Percentiles rank a stretch among this genome's conserved stretches.
phyloP scores from a whole-genome alignment of 345 rosid genomes.

The Aquilaria sinensis region DNA sequence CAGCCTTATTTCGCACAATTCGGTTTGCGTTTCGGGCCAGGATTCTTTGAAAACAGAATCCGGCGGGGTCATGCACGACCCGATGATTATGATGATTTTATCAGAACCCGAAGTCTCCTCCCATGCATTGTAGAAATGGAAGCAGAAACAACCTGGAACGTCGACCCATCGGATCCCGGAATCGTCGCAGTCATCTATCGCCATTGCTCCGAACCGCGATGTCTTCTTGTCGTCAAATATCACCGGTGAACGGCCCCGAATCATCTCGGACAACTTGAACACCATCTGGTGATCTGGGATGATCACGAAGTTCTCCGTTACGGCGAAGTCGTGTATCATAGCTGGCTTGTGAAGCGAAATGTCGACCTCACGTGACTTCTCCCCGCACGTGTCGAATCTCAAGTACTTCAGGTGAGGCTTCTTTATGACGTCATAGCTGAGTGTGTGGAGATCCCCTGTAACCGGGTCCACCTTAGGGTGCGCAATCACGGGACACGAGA shows the following conservation, averaged over 20 bases:
- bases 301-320: conserved; percentile 42
- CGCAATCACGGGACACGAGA: conserved; percentile 55
- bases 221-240: conserved; percentile 35
- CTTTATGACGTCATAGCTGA: conserved; percentile 49
- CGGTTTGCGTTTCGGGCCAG: conserved; percentile 21
- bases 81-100: conserved; percentile 36
- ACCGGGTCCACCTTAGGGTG: conserved; percentile 73
- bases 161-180: conserved; percentile 48
- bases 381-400: conserved; percentile 37
- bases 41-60: conserved; percentile 56
- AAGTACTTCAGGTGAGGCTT: conserved; percentile 60
- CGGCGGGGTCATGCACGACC: conserved; percentile 78
- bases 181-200: conserved; percentile 30
- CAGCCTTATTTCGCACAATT: conserved; percentile 47
- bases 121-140: conserved; percentile 84
- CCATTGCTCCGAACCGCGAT: conserved; percentile 49
- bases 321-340: conserved; percentile 73
- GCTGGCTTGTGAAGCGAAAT: conserved; percentile 43
- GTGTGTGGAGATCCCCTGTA: conserved; percentile 50
- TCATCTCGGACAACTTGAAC: conserved; percentile 62
- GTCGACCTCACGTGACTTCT: conserved; percentile 43
- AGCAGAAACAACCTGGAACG: conserved; percentile 53
- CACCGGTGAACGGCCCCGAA: conserved; percentile 76
- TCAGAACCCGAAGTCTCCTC: conserved; percentile 44
- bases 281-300: conserved; percentile 77